Base-by-base conservation (phyloP, 2,329 filamentous ascomycete species). In the Colletotrichum noveboracense region DNA sequence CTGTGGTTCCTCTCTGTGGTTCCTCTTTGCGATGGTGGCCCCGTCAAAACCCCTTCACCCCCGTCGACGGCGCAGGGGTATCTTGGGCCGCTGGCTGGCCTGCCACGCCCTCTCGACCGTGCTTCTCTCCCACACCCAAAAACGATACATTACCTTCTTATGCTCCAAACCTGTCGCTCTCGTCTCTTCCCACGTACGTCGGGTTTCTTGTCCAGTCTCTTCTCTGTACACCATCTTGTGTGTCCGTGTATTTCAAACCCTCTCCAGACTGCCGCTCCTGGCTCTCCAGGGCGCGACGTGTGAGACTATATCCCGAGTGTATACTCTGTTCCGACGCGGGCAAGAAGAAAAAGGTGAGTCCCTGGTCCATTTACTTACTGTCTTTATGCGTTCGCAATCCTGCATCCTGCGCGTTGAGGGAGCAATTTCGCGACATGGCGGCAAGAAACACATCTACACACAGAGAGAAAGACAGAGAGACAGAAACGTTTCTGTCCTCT, bases 241-340 rank as follows among this genome's bases (percentile, higher is more conserved):
- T 76, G 74, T 82, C 64, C 48, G 74, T 80, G 82, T 80, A 80
- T 80, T 82, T 78, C 79, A 79, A 76, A 78, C 78, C 77, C 78
- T 80, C 79, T 80, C 80, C 78, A 80, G 79, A 81, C 81, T 85
- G 84, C 81, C 84, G 85, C 83, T 83, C 86, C 86, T 86, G 86
- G 85, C 84, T 85, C 81, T 85, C 86, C 86, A 86, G 86, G 86
- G 83, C 83, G 83, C 85, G 84, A 82, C 83, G 83, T 85, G 80
- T 87, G 83, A 82, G 79, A 76, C 36, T 71, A 73, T 71, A 67
- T 62, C 43, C 43, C 66, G 66, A 74, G 60, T 76, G 74, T 71
- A 75, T 69, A 58, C 64, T 76, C 70, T 76, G 69, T 75, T 60
- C 48, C 58, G 48, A 24, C 68, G 30, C 26, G 65, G 64, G 34